Base-by-base conservation (phyloP, 352 stramenopile genomes). In the Pythium biforme region DNA sequence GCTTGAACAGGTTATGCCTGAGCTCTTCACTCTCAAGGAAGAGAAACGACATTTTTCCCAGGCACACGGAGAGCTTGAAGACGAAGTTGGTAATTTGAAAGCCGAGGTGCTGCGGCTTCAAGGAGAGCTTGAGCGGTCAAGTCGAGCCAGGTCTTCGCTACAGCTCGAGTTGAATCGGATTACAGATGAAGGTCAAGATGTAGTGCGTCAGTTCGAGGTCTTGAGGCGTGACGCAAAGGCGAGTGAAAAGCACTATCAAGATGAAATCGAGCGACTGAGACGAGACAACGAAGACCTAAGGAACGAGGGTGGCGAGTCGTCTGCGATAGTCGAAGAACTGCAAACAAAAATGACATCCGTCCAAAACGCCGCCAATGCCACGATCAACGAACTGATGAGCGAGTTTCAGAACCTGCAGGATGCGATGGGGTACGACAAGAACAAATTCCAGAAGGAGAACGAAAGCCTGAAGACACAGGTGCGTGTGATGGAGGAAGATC, bases 361-460 rank as follows among this genome's bases (percentile, higher is more conserved):
- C 25, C 83, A 92, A 60, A 87, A 54, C 59, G 83, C 83, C 6
- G 83, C 83, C 15, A 92, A 92, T 65, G 83, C 83, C 0, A 92
- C 83, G 9, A 90, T 92, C 48, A 87, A 92, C 58, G 83, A 92
- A 23, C 59, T 92, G 2, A 75, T 90, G 48, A 56, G 40, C 7
- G 83, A 92, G 58, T 37, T 92, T 10, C 81, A 89, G 56, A 66
- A 66, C 25, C 73, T 73, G 8, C 80, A 90, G 20, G 83, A 92
- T 31, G 66, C 77, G 26, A 64, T 86, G 19, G 68, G 73, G 14
- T 73, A 77, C 10, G 83, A 92, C 22, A 83, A 85, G 22, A 73
- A 45, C 46, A 76, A 77, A 4, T 65, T 67, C 0, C 65, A 75
- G 23, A 90, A 90, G 49, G 83, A 92, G 14, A 64, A 66, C 33